phyloP scores from a whole-genome alignment of 106 monocot genomes.

The Allium fistulosum region DNA sequence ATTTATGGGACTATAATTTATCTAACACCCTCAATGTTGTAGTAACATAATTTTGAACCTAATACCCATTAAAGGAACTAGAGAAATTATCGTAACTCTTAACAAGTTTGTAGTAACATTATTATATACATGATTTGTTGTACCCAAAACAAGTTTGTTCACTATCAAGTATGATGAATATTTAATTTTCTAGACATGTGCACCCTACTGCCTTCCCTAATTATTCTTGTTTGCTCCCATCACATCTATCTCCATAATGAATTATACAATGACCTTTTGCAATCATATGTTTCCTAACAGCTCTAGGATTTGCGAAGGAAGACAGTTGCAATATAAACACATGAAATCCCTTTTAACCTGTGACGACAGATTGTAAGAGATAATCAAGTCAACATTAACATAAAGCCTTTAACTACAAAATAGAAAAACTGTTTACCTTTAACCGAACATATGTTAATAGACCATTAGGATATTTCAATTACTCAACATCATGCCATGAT shows the following conservation, averaged over 20 bases:
- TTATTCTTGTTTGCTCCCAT: neutral
- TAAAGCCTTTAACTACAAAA: neutral
- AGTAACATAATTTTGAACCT: too few relatives aligned
- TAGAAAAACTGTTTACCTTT: conserved; percentile 34
- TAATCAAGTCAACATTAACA: neutral
- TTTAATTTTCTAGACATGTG: too few relatives aligned
- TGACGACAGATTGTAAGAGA: conserved; percentile 1
- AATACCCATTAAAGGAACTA: too few relatives aligned
- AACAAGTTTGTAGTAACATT: too few relatives aligned
- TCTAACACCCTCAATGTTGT: too few relatives aligned
- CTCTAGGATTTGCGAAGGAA: conserved; percentile 88
- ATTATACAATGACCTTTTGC: conserved; percentile 94
- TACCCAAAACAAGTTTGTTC: too few relatives aligned
- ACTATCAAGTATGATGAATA: too few relatives aligned
- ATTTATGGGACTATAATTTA: too few relatives aligned
- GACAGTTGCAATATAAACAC: conserved; percentile 88
- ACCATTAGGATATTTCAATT: conserved; percentile 78
- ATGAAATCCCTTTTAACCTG: conserved; percentile 86
- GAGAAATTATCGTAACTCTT: too few relatives aligned
- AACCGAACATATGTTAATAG: conserved; percentile 78
- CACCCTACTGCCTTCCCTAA: too few relatives aligned
- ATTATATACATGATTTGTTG: too few relatives aligned
- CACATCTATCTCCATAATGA: conserved; percentile 85
- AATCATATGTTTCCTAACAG: conserved; percentile 94
- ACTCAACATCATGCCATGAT: conserved; percentile 93